Base-by-base conservation (phyloP, 345 rosid genomes). In the Combretum micranthum region DNA sequence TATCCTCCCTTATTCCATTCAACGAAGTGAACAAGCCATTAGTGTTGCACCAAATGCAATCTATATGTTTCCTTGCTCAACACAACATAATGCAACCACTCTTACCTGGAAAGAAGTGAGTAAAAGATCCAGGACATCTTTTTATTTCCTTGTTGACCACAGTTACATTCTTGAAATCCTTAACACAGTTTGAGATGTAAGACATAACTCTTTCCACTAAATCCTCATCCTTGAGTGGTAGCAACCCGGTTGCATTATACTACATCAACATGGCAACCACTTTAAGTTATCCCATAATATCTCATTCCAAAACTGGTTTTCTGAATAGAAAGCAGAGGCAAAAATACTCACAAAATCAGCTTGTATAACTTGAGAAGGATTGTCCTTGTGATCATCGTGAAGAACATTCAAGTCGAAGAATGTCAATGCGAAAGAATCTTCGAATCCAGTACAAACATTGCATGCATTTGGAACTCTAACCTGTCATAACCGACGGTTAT, bases 21-120 rank as follows among this genome's bases (percentile, higher is more conserved):
- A n/a, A n/a, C n/a, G n/a, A n/a, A n/a, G n/a, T n/a, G n/a, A n/a
- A n/a, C n/a, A n/a, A n/a, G n/a, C n/a, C n/a, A n/a, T n/a, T n/a
- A n/a, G n/a, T 25, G 26, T 25, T 25, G 26, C 26, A 25, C 26
- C 26, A 25, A 2, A 25, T 25, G 26, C 26, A 25, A 25, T 25
- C 26, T 25, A 25, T 25, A 25, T 25, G 26, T 5, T 25, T 25
- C 26, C 26, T 25, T 5, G 26, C 26, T 25, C 26, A 25, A 25
- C 26, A 2, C 26, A 25, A 25, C 39, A 32, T 32, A 2, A 32
- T 32, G 39, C 8, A 32, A 6, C 39, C 39, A 32, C 4, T 4
- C 39, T 7, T 77, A 78, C 86, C 84, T 39, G 84, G 93, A 57
- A 80, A 80, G 65, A 80, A 83, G 55, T 78, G 88, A 20, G 87